Evolutionary conservation across 768 basidiomycete genomes (phyloP).

Genomic region (Auricularia heimuer): DNA sequence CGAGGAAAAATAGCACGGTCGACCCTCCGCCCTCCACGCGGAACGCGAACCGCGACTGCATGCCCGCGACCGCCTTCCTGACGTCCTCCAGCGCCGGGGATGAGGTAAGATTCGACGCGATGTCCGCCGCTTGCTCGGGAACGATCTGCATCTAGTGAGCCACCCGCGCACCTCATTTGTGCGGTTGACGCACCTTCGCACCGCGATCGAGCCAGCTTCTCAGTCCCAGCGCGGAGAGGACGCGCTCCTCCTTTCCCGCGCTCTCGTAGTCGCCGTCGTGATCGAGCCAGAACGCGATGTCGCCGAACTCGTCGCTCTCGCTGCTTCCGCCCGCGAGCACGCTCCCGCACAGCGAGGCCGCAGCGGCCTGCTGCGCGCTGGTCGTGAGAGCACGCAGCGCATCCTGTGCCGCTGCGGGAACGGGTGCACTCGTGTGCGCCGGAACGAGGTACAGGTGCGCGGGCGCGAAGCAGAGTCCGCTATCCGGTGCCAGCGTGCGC

Average conservation of each 20-base stretch:
- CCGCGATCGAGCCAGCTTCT: conserved; percentile 1
- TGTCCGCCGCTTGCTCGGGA: not conserved
- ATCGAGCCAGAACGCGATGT: conserved; percentile 42
- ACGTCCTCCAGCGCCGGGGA: not conserved
- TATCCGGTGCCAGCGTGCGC: not conserved
- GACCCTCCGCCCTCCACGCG: not conserved
- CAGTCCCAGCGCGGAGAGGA: conserved; percentile 46
- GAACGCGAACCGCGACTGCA: not conserved
- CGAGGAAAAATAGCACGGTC: not conserved
- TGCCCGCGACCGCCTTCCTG: not conserved
- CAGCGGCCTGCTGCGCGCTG: conserved; percentile 28
- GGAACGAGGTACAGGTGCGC: not conserved
- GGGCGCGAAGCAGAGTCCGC: not conserved
- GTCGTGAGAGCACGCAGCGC: not conserved
- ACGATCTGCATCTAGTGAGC: not conserved
- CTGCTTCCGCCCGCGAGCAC: conserved; percentile 42
- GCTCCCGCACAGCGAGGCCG: conserved; percentile 38
- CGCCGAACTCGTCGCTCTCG: conserved; percentile 48
- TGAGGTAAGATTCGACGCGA: not conserved
- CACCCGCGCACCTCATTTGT: too few species aligned
- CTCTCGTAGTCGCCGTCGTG: conserved; percentile 1
- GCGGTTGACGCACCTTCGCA: not conserved
- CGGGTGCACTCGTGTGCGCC: not conserved
- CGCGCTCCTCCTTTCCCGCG: conserved; percentile 23
- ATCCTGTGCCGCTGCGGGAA: not conserved